Percentiles rank a stretch among this genome's conserved stretches.
These are phyloP conservation scores for Harringtonia aguacate DNA, from an alignment of 2,329 filamentous ascomycete genomes.

Conservation along the genomic window DNA sequence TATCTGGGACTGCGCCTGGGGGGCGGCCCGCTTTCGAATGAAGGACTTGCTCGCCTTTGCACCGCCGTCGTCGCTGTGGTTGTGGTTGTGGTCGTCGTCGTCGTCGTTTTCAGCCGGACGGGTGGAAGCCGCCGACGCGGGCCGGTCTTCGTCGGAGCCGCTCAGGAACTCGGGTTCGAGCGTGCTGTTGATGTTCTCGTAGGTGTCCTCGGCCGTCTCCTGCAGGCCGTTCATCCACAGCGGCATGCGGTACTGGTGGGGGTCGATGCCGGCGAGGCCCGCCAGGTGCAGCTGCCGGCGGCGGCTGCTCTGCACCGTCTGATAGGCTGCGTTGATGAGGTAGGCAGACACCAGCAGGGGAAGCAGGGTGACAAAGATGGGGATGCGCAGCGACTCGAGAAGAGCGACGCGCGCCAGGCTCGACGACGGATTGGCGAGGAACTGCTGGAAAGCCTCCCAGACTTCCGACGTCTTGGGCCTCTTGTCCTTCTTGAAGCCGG, in stretches of 20 bases:
- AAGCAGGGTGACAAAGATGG: conserved; percentile 58
- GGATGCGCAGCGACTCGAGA: conserved; percentile 30
- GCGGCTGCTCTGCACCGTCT: conserved; percentile 62
- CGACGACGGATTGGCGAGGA: conserved; percentile 8
- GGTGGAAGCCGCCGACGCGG: no score
- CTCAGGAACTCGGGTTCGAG: conserved; percentile 64
- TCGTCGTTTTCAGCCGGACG: no score
- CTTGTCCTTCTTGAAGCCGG: not conserved
- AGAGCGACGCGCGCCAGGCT: conserved; percentile 6
- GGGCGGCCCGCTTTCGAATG: no score
- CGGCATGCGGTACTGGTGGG: conserved; percentile 64
- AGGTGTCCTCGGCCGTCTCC: conserved; percentile 65
- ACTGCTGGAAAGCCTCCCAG: not conserved
- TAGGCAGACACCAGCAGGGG: conserved; percentile 63
- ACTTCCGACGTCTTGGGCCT: not conserved
- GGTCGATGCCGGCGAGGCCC: conserved; percentile 55
- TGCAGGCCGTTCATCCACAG: conserved; percentile 67
- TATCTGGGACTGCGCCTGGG: not conserved
- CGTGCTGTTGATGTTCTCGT: conserved; percentile 54
- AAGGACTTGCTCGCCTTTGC: no score
- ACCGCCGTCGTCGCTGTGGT: no score
- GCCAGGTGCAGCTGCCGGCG: conserved; percentile 69
- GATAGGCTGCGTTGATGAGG: conserved; percentile 64
- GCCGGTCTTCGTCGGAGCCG: conserved; percentile 40
- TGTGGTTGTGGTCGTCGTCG: no score